Base-by-base conservation (phyloP, 75 land plant genomes). In the Sequoia sempervirens region DNA sequence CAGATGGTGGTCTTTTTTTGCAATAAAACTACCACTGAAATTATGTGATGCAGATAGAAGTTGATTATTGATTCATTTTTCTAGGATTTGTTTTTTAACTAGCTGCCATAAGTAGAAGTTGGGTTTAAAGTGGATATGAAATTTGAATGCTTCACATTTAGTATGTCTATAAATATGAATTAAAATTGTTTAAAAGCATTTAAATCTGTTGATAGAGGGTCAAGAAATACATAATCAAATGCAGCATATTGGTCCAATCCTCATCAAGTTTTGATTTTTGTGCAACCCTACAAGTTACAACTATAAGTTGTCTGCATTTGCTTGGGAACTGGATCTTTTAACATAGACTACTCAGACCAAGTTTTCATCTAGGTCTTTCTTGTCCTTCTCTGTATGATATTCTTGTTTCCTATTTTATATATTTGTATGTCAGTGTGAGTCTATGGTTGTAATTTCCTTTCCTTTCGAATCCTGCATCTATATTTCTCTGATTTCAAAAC, bases 1-100 rank as follows among this genome's bases (percentile, higher is more conserved):
- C n/a, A n/a, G 80, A 43, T 43, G 52, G 46, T 78, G 80, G 80
- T 78, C 46, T 45, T 41, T 76, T 78, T 78, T 43, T 78, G 32
- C 80, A 78, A n/a, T 78, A 45, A n/a, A 45, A n/a, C 80, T 78
- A 10, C 13, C 40, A 75, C 43, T 75, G 43, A 75, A 38, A 38
- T 75, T 37, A 75, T 40, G 41, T 75, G 20, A 75, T 40, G 78
- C 45, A 75, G 78, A 75, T 75, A 75, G 45, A 40, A 38, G 78
- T 75, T 38, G 26, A 75, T 38, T 75, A 20, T 40, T 38, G 23
- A 18, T 37, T 75, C 43, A 38, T 40, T 7, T 75, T 75, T 38
- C 43, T 9, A 40, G 78, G 78, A 20, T 75, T 40, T 7, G 18
- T 20, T 34, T n/a, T 75, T 75, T 40, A 18, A 38, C 41, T 75